Base-by-base conservation (phyloP, 1,139 yeast species). In the Blastobotrys buckinghamii region DNA sequence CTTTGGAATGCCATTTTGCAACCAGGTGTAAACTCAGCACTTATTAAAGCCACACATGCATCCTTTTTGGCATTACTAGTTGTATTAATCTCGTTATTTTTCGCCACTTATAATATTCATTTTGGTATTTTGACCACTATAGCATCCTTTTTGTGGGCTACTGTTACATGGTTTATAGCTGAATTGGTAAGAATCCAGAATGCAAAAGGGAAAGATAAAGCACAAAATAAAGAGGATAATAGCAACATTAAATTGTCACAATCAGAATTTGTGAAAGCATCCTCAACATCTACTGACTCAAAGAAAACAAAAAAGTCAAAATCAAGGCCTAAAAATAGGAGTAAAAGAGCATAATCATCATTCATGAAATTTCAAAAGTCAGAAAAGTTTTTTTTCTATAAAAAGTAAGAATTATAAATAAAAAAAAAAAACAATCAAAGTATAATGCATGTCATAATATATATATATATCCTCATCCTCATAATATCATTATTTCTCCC, bases 11-110 rank as follows among this genome's bases (percentile, higher is more conserved):
- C 96, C 7, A 78, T 92, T 29, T 84, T 90, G 66, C 84, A 90
- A n/a, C 97, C 97, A 1, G 98, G 98, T 1, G 80, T 95, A 0
- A 78, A 92, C 0, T 97, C 97, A 0, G 89, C 95, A 0, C 74
- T 92, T 47, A 73, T 89, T 16, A 74, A 76, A 39, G 97, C 97
- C 9, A 85, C 94, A 0, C 94, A 86, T 60, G 72, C 68, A 1
- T 80, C 92, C 1, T 86, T 86, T 60, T 70, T 73, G 1, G 70
- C 80, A 10, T 70, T 86, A 50, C 61, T 76, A 15, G 34, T 68
- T 8, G 73, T 90, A 1, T 73, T 90, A 55, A 55, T 71, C 1
- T 68, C 73, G 50, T 76, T 90, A 66, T 75, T 86, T 24, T 75
- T 71, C 58, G 71, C 83, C 50, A 84, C 92, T 6, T 62, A 75